Evolutionary conservation across 345 rosid species (phyloP), one percentile per base, ranked within the genome.

Genomic region (Dovyalis caffra): DNA sequence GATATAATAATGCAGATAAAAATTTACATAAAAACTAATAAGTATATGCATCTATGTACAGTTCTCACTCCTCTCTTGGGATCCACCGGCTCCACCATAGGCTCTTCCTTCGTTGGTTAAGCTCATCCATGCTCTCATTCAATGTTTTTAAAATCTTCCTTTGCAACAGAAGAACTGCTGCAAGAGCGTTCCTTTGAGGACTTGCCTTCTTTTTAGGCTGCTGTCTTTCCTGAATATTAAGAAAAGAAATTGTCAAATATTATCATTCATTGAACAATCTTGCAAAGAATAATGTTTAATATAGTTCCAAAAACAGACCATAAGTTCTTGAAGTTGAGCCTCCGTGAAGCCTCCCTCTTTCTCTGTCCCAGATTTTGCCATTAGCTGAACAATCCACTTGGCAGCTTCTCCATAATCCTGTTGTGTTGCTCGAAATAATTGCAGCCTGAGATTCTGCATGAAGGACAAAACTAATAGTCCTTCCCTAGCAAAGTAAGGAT

Each of bases 31-130:
- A 69, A 29, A 26, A 29, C n/a, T n/a, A 33, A 5, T 16, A 29
- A 40, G 35, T 31, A 33, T 26, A 35, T 33, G 25, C 49, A 61
- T 68, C 66, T 78, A 83, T 69, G 51, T 76, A 79, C 82, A 77
- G 37, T 57, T 43, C 81, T 90, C 87, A 91, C 74, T 93, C 96
- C 80, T 95, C 91, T 77, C 80, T 86, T 12, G 96, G 98, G 85
- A 93, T 95, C 98, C 99, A 95, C 82, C 97, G 78, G 83, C 90
- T 93, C 97, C 97, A 93, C 98, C 99, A 95, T 3, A 93, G 38
- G 79, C 94, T 93, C 90, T 87, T 91, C 60, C 91, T 78, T 45
- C 88, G 89, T 73, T 77, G 76, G 81, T 80, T 88, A 20, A 95
- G 88, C 81, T 87, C 98, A n/a, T 90, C 95, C 80, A 91, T 83